Evolutionary conservation across 2,329 filamentous ascomycete species (phyloP).

Genomic region (Capronia coronata): DNA sequence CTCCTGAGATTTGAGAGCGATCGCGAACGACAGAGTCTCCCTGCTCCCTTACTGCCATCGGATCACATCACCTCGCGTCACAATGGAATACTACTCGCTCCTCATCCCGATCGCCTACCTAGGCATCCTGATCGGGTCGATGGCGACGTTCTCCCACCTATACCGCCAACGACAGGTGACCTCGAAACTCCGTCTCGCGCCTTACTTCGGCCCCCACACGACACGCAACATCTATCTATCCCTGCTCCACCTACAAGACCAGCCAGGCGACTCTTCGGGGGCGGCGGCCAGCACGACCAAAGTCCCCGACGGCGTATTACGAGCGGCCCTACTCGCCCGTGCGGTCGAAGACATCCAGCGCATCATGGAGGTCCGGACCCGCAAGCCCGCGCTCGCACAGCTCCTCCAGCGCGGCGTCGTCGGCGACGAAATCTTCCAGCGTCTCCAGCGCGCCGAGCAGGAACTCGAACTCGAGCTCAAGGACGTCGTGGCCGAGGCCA

Average conservation of each 20-base stretch:
- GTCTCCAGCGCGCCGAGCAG: constrained; percentile 86
- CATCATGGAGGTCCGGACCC: constrained; percentile 78
- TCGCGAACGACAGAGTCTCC: too few relatives aligned
- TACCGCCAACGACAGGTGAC: constrained; percentile 88
- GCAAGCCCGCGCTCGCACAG: constrained; percentile 78
- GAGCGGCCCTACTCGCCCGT: constrained; percentile 79
- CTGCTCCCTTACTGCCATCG: too few relatives aligned
- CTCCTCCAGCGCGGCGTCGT: constrained; percentile 86
- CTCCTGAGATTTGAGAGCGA: too few relatives aligned
- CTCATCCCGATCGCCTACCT: constrained; percentile 85
- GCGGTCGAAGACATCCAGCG: constrained; percentile 90
- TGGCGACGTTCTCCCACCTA: constrained; percentile 85
- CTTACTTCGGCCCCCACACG: constrained; percentile 88
- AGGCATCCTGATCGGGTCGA: constrained; percentile 74
- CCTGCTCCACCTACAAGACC: constrained; percentile 68
- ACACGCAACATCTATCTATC: constrained; percentile 93
- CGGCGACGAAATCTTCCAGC: constrained; percentile 91
- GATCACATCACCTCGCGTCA: constrained; percentile 1
- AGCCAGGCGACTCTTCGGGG: constrained; percentile 7
- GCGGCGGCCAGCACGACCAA: constrained; percentile 35
- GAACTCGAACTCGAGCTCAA: constrained; percentile 95
- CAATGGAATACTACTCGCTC: constrained; percentile 53
- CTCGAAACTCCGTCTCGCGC: constrained; percentile 75
- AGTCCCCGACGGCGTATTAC: constrained; percentile 77
- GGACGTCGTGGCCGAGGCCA: constrained; percentile 84